Percentiles rank a stretch among this genome's conserved stretches.
Evolutionary conservation across 2,329 filamentous ascomycete species (phyloP).

Genomic region (Chrysoporthe puriensis): DNA sequence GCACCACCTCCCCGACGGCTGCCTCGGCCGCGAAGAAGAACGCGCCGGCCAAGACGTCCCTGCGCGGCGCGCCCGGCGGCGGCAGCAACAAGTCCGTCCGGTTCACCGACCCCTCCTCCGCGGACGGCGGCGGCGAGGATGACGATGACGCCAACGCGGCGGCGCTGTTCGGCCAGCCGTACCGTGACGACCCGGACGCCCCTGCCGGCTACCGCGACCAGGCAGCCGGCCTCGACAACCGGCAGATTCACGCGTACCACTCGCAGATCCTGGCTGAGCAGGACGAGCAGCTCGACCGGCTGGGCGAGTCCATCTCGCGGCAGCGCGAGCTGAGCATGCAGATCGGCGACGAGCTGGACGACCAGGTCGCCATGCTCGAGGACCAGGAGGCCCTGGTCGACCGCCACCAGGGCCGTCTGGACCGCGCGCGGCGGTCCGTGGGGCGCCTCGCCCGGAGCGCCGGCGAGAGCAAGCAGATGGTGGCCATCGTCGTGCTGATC

Average conservation of each 20-base stretch:
- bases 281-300: conserved; percentile 86
- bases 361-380: conserved; percentile 85
- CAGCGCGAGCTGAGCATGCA: conserved; percentile 93
- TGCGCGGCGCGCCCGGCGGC: conserved; percentile 54
- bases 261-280: conserved; percentile 80
- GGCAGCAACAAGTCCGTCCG: conserved; percentile 48
- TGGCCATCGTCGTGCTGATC: conserved; percentile 78
- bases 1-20: conserved; percentile 45
- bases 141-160: conserved; percentile 57
- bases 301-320: conserved; percentile 84
- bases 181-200: conserved; percentile 70
- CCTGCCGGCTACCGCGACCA: conserved; percentile 62
- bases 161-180: conserved; percentile 58
- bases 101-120: conserved; percentile 54
- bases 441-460: conserved; percentile 74
- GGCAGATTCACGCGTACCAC: conserved; percentile 87
- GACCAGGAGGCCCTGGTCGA: conserved; percentile 85
- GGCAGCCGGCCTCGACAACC: conserved; percentile 68
- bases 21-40: conserved; percentile 42
- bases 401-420: conserved; percentile 75
- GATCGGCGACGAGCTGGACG: conserved; percentile 94
- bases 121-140: conserved; percentile 41
- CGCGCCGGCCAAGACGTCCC: conserved; percentile 29
- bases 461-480: conserved; percentile 86
- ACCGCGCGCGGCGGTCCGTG: conserved; percentile 73